Evolutionary conservation across 441 rosid genomes (phyloP).

Genomic region (Biscutella laevigata): DNA sequence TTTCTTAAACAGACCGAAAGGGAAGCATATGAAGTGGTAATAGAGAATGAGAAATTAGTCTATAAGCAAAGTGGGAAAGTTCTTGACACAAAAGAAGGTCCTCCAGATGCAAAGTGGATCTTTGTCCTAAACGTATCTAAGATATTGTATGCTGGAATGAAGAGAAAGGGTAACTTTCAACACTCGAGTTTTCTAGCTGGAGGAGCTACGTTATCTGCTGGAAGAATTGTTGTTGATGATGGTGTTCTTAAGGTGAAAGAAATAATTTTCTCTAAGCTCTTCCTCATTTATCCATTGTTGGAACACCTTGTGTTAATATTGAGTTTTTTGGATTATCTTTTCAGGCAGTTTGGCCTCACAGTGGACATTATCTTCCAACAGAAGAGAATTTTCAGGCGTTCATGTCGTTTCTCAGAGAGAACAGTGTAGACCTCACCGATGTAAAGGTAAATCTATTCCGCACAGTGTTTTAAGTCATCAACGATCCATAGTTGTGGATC

Average conservation of each 20-base stretch:
- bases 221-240: slow-evolving; percentile 45
- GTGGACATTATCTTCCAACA: slow-evolving; percentile 70
- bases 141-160: slow-evolving; percentile 42
- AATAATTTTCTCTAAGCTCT: neutral
- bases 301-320: slow-evolving; percentile 4
- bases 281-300: neutral
- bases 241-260: slow-evolving; percentile 43
- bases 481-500: neutral
- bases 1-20: slow-evolving; percentile 61
- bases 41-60: slow-evolving; percentile 43
- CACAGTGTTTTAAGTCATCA: neutral
- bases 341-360: slow-evolving; percentile 72
- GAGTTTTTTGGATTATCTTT: slow-evolving; percentile 19
- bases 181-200: slow-evolving; percentile 73
- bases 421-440: slow-evolving; percentile 43
- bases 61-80: slow-evolving; percentile 40
- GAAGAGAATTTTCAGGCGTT: slow-evolving; percentile 59
- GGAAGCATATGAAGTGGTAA: slow-evolving; percentile 58
- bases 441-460: slow-evolving; percentile 37
- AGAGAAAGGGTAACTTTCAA: slow-evolving; percentile 63
- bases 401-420: slow-evolving; percentile 43
- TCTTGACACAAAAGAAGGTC: slow-evolving; percentile 44
- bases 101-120: slow-evolving; percentile 56
- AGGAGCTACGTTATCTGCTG: slow-evolving; percentile 66
- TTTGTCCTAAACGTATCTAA: slow-evolving; percentile 63